Evolutionary conservation across 2,329 filamentous ascomycete genomes (phyloP).

Genomic region (Ophiostoma australiae): DNA sequence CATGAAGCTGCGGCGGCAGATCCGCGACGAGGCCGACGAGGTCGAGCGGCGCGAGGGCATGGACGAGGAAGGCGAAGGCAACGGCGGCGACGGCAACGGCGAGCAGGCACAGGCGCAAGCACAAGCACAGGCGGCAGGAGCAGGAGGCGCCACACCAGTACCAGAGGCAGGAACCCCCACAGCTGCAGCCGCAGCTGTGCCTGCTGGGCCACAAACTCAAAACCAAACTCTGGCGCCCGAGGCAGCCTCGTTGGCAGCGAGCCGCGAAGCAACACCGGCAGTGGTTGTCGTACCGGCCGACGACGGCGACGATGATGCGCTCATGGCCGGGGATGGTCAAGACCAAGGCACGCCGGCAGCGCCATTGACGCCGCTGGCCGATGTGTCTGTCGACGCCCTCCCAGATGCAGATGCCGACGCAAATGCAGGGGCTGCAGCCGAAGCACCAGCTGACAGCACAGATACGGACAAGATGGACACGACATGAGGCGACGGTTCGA

Average conservation of each 20-base stretch:
- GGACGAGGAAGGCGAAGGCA: constrained; percentile 63
- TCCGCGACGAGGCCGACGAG: constrained; percentile 93
- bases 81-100: constrained; percentile 41
- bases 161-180: neutral
- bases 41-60: constrained; percentile 82
- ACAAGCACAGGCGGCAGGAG: constrained; percentile 32
- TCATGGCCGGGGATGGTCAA: constrained; percentile 47
- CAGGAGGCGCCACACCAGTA: constrained; percentile 26
- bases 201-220: neutral
- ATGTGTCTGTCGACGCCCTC: neutral
- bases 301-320: constrained; percentile 52
- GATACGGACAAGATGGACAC: constrained; percentile 66
- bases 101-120: constrained; percentile 37
- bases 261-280: constrained; percentile 36
- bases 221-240: constrained; percentile 10
- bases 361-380: neutral
- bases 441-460: neutral
- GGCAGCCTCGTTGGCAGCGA: constrained; percentile 26
- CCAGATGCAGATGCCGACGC: neutral
- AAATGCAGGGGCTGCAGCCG: neutral
- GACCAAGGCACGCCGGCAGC: constrained; percentile 4
- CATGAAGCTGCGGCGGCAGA: constrained; percentile 76
- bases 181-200: neutral
- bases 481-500: constrained; percentile 31
- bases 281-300: constrained; percentile 18